Evolutionary conservation across 116 monocot species (phyloP).

Genomic region (Zostera marina): DNA sequence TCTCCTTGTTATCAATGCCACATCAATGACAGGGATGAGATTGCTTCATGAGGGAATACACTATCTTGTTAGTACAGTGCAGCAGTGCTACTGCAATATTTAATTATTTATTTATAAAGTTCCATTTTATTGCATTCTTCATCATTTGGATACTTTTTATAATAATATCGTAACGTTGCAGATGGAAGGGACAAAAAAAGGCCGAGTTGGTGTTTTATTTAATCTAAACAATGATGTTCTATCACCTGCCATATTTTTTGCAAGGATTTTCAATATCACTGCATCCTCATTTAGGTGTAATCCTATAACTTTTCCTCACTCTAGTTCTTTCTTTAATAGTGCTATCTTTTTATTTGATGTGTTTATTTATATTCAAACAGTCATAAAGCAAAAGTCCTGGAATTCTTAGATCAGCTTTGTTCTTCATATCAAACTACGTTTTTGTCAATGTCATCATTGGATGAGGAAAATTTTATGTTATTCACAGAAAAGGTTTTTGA

Average conservation of each 20-base stretch:
- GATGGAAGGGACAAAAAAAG: slow-evolving; percentile 50
- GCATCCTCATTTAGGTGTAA: slow-evolving; percentile 49
- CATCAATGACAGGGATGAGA: slow-evolving; percentile 53
- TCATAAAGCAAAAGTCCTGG: slow-evolving; percentile 46
- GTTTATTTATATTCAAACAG: slow-evolving; percentile 15
- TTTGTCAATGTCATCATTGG: slow-evolving; percentile 13
- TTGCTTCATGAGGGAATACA: slow-evolving; percentile 65
- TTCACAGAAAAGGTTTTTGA: slow-evolving; percentile 54
- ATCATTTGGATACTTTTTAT: slow-evolving; percentile 2
- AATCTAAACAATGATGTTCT: slow-evolving; percentile 13
- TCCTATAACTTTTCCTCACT: not conserved
- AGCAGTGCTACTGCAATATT: slow-evolving; percentile 1
- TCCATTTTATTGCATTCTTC: not conserved
- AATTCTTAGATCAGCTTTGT: slow-evolving; percentile 69
- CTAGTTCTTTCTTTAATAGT: not conserved
- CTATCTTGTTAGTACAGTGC: slow-evolving; percentile 46
- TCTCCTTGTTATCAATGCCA: slow-evolving; percentile 61
- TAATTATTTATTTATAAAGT: not conserved
- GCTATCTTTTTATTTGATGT: not conserved
- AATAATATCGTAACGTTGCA: slow-evolving; percentile 10
- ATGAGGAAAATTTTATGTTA: slow-evolving; percentile 16
- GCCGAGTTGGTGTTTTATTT: slow-evolving; percentile 60
- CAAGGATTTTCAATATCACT: slow-evolving; percentile 45
- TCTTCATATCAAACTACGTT: slow-evolving; percentile 44
- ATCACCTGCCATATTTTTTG: slow-evolving; percentile 47